Evolutionary conservation across 2,329 filamentous ascomycete genomes (phyloP), one percentile per base, ranked within the genome.

Genomic region (Coleophoma crateriformis): DNA sequence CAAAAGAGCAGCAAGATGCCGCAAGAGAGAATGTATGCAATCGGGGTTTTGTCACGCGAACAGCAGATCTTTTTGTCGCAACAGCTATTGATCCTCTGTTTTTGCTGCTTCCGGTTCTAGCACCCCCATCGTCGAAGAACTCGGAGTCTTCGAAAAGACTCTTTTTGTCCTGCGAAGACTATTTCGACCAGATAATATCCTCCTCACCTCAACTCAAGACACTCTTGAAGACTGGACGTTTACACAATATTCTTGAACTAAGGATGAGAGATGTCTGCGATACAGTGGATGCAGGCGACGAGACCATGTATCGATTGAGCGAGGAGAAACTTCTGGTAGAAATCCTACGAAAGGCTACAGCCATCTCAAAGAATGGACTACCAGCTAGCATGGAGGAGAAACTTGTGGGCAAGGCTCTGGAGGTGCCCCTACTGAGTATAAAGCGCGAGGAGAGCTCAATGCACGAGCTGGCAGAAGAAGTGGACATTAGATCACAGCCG

Each of bases 71-170:
- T n/a, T 86, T 87, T 60, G 70, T 97, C 51, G 89, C 92, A 8
- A 96, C 94, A 1, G 80, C 83, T 2, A 74, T 96, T 48, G 94
- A 99, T 66, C 79, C 88, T 5, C 64, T 96, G 3, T 97, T 97
- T 70, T 74, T 97, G 46, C 64, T 95, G 3, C 72, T 97, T 1
- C 87, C 92, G 0, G 78, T 84, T 4, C 75, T 97, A 2, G 70
- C 73, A 67, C 79, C 37, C 60, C 67, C 46, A 47, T 57, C 67
- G 1, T 58, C 70, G 12, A 72, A 73, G 42, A 60, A 65, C 11
- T 71, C 72, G 20, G 71, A 76, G 44, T 67, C 72, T 2, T 63
- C 70, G 38, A 87, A 84, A 61, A 77, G 77, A 40, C 73, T 85
- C 46, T 90, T 89, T 57, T 72, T 90, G 13, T 78, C 81, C 1